phyloP scores from a whole-genome alignment of 2,329 filamentous ascomycete genomes.

The Scortechinia acanthostroma region DNA sequence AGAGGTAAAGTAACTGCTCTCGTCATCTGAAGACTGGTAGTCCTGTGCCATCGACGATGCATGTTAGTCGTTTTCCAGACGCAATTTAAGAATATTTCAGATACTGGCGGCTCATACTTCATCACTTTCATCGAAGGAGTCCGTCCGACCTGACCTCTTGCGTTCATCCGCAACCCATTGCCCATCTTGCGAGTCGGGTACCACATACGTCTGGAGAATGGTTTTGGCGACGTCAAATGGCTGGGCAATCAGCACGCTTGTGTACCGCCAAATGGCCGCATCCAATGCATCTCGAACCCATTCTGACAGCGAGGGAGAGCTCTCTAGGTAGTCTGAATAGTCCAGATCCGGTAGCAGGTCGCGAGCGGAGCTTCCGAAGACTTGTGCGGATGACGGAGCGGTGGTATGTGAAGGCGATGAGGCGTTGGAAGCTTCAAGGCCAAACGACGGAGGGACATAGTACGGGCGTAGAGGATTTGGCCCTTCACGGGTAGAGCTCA shows the following conservation, averaged over 20 bases:
- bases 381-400: slow-evolving; percentile 1
- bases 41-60: neutral
- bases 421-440: slow-evolving; percentile 7
- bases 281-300: slow-evolving; percentile 51
- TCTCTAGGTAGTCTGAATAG: slow-evolving; percentile 49
- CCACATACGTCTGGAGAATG: slow-evolving; percentile 38
- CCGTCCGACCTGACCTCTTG: too few relatives aligned
- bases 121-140: too few relatives aligned
- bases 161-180: too few relatives aligned
- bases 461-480: slow-evolving; percentile 39
- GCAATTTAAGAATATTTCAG: neutral
- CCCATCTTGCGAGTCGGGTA: slow-evolving; percentile 4
- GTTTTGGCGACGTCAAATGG: slow-evolving; percentile 67
- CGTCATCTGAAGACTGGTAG: neutral
- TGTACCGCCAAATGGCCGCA: slow-evolving; percentile 57
- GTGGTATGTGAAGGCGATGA: slow-evolving; percentile 6
- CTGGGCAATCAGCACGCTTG: slow-evolving; percentile 53
- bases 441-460: slow-evolving; percentile 25
- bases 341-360: slow-evolving; percentile 58
- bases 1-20: slow-evolving; percentile 1
- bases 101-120: neutral
- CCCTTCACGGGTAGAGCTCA: neutral
- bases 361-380: slow-evolving; percentile 29
- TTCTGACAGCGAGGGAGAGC: slow-evolving; percentile 40
- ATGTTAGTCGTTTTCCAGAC: slow-evolving; percentile 3